Conservation (phyloP, 305 asterid genomes). For the Solanum hybrid region DNA sequence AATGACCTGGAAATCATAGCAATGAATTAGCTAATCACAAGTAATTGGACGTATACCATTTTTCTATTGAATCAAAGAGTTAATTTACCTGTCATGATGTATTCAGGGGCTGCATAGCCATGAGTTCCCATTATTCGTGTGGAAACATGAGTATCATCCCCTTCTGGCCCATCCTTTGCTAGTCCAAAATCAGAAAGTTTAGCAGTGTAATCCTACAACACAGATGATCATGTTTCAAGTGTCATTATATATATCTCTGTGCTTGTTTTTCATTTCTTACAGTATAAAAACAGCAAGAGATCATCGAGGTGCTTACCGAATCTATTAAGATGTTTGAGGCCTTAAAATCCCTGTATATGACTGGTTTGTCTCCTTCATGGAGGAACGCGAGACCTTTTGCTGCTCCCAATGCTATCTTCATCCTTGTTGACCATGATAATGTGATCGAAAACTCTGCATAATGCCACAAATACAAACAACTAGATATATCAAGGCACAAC, state of each 20-base stretch:
- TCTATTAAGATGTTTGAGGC: constrained; percentile 26
- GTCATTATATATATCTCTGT: neutral
- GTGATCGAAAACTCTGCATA: constrained; percentile 22
- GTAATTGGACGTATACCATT: neutral
- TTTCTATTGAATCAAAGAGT: neutral
- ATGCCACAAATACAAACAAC: neutral
- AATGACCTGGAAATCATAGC: constrained; percentile 14
- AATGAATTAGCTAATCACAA: neutral
- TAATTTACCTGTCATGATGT: constrained; percentile 25
- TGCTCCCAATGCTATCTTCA: constrained; percentile 29
- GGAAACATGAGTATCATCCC: constrained; percentile 28
- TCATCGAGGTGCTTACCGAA: constrained; percentile 10
- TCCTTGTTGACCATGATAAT: constrained; percentile 25
- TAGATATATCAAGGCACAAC: neutral
- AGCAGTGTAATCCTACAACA: constrained; percentile 25
- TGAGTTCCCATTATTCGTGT: constrained; percentile 29
- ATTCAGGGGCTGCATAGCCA: constrained; percentile 32
- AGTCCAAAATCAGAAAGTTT: constrained; percentile 30
- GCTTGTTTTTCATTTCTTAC: neutral
- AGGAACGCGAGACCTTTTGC: constrained; percentile 35
- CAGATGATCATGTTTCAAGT: neutral
- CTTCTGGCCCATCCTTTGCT: constrained; percentile 33
- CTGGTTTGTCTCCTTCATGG: constrained; percentile 26
- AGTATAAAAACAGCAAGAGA: neutral
- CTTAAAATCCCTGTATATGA: constrained; percentile 29